Base-by-base conservation (phyloP, 2,329 filamentous ascomycete species). In the Chalara sp. region DNA sequence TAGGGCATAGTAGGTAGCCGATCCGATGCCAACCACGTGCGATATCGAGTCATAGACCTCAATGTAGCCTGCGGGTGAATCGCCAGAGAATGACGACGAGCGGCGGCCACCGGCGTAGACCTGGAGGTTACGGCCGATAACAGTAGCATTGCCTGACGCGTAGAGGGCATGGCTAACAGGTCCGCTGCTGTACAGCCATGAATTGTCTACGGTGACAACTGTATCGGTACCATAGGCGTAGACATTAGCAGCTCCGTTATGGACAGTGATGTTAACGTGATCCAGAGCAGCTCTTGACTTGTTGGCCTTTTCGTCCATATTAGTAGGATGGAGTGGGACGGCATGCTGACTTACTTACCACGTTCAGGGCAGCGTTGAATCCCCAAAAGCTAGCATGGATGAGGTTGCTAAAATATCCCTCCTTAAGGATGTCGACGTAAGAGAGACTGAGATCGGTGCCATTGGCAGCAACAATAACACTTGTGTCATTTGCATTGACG, bases 191-290 rank as follows among this genome's bases (percentile, higher is more conserved):
- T 67, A 68, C 2, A 68, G 57, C 56, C 61, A 60, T 2, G 59
- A 47, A 47, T 64, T 52, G 32, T 51, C 53, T 11, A 67, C 58
- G 47, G 64, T 46, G 5, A 65, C 60, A 8, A 58, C 49, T 0
- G 61, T 64, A 37, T 57, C 61, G 4, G 56, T 59, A 30, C 65
- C 65, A 33, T 64, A 66, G 4, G 61, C 52, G 37, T 65, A 68
- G 37, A 67, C 37, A 12, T 66, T 64, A 8, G 65, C 65, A 3
- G 64, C 65, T 6, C 65, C 65, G 45, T 67, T 67, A 53, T 68
- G 65, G 1, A 59, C 56, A 4, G 65, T 68, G 21, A 67, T 55
- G 49, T 67, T 68, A 32, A 61, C 33, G 35, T 67, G 41, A 31
- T 61, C 49, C 11, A 66, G 56, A 35, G 50, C 47, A 1, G 57